Conservation (phyloP, 805 yeast genomes). For the Pichia nakasei region DNA sequence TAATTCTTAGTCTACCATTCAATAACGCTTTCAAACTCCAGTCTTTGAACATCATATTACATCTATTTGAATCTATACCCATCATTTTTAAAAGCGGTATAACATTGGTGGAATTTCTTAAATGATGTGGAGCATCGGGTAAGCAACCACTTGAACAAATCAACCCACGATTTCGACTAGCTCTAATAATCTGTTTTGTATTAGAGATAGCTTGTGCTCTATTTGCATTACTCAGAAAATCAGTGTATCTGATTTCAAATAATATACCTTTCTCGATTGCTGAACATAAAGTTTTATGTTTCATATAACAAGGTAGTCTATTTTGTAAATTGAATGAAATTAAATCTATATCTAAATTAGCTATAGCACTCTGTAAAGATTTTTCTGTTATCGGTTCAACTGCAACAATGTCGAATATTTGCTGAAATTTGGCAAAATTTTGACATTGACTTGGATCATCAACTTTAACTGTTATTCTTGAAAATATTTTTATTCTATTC, state of each 20-base stretch:
- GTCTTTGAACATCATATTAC: conserved; percentile 49
- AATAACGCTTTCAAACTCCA: conserved; percentile 57
- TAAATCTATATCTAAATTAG: conserved; percentile 72
- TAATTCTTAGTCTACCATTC: conserved; percentile 64
- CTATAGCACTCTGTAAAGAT: conserved; percentile 64
- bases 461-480: conserved; percentile 67
- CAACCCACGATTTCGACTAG: conserved; percentile 73
- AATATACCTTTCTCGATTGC: conserved; percentile 77
- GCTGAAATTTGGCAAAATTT: conserved; percentile 36
- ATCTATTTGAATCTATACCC: conserved; percentile 60
- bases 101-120: conserved; percentile 64
- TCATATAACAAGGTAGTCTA: conserved; percentile 66
- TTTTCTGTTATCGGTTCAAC: conserved; percentile 75
- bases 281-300: conserved; percentile 76
- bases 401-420: conserved; percentile 68
- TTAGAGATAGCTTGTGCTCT: conserved; percentile 64
- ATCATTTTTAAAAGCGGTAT: conserved; percentile 54
- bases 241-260: conserved; percentile 67
- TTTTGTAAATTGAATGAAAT: conserved; percentile 61
- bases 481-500: conserved; percentile 38
- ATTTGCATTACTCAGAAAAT: conserved; percentile 32
- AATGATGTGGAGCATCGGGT: conserved; percentile 34
- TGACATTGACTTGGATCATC: conserved; percentile 75
- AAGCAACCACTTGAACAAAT: conserved; percentile 71
- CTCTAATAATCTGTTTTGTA: conserved; percentile 64